Conservation (phyloP, 768 basidiomycete species). For the Rhodocollybia butyracea region DNA sequence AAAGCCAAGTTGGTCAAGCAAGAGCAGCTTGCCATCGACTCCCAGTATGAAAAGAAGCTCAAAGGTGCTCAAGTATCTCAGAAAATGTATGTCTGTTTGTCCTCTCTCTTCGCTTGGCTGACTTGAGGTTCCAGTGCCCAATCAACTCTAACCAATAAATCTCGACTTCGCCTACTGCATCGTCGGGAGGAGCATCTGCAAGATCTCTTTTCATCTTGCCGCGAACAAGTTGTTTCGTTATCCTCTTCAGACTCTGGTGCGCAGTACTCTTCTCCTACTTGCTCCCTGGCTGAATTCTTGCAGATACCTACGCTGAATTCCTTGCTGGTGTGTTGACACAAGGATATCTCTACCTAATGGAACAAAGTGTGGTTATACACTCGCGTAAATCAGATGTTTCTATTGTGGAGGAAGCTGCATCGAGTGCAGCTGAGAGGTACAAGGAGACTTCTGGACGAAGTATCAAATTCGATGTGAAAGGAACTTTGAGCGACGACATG, state of each 20-base stretch:
- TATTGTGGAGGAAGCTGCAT: slow-evolving; percentile 59
- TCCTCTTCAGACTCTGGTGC: slow-evolving; percentile 21
- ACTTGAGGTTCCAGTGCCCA: slow-evolving; percentile 59
- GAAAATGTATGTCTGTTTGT: slow-evolving; percentile 73
- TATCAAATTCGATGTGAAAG: slow-evolving; percentile 57
- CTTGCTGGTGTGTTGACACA: slow-evolving; percentile 84
- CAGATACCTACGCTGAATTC: slow-evolving; percentile 75
- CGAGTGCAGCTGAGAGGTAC: slow-evolving; percentile 62
- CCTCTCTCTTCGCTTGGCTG: background rate
- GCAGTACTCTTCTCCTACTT: background rate
- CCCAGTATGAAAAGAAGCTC: slow-evolving; percentile 91
- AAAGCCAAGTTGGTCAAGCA: slow-evolving; percentile 98
- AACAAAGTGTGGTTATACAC: slow-evolving; percentile 64
- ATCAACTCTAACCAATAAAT: slow-evolving; percentile 95
- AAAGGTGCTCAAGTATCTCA: slow-evolving; percentile 92
- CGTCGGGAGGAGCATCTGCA: slow-evolving; percentile 90
- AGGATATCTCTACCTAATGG: slow-evolving; percentile 79
- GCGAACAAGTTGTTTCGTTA: slow-evolving; percentile 58
- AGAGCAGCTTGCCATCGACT: slow-evolving; percentile 92
- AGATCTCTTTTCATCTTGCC: slow-evolving; percentile 77
- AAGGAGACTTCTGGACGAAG: slow-evolving; percentile 74
- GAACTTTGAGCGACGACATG: slow-evolving; percentile 64
- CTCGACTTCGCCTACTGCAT: slow-evolving; percentile 86
- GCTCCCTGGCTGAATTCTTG: background rate
- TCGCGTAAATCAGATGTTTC: slow-evolving; percentile 67